Base-by-base conservation (phyloP, 2,329 filamentous ascomycete species). In the Alternaria sp. region DNA sequence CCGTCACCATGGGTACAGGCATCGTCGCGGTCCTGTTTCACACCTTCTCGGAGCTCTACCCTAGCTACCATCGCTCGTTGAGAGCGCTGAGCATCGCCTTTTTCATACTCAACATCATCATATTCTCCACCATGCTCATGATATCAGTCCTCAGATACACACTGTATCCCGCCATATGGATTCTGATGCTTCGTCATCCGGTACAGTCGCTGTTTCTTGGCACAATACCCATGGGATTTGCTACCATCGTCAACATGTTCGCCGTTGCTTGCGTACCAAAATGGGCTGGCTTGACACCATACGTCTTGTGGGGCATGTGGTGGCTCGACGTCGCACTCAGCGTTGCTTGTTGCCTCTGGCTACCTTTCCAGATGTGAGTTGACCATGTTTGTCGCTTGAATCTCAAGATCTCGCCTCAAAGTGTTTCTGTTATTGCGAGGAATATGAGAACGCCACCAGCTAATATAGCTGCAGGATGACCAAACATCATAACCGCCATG, bases 211-310 rank as follows among this genome's bases (percentile, higher is more conserved):
- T 92, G 54, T 92, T 92, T 66, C 77, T 92, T 2, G 89, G 79
- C 0, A 89, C 87, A 0, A 82, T 90, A 12, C 88, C 89, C 1
- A 91, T 91, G 87, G 88, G 84, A 0, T 83, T 91, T 57, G 86
- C 88, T 0, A 91, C 88, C 3, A 86, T 91, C 51, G 83, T 91
- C 64, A 88, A 88, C 66, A 89, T 90, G 87, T 85, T 88, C 68
- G 80, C 87, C 5, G 80, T 86, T 24, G 80, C 86, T 22, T 90
- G 88, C 72, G 81, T 84, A 7, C 84, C 84, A 0, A 74, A 70
- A 7, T 91, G 87, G 89, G 88, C 87, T 3, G 68, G 80, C 14
- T 83, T 84, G 78, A 79, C 84, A 20, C 76, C 68, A 0, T 75
- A 74, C 14, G 44, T 83, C 14, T 81, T 78, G 1, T 85, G 82